Evolutionary conservation across 2,329 filamentous ascomycete species (phyloP), one percentile per base, ranked within the genome.

Genomic region (Fusarium camptoceras): DNA sequence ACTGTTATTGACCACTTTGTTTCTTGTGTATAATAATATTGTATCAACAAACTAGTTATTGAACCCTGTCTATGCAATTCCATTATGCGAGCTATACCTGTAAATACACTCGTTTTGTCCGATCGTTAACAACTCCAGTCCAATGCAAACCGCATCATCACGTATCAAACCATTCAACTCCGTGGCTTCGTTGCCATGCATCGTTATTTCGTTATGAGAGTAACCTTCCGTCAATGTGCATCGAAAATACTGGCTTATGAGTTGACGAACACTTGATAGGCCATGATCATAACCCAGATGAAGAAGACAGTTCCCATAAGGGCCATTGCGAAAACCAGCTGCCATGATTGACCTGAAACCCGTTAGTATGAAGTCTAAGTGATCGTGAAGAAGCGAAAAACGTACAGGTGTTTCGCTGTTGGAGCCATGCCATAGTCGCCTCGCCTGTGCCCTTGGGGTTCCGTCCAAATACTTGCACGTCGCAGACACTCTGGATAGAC

Each of bases 221-320:
- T 42, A 27, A 24, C 27, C 0, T 30, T 31, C 64, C 20, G 3
- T n/a, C 25, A 20, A 39, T 30, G 25, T 8, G 22, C 16, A 27
- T 48, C 7, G n/a, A 16, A 18, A 20, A 10, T 30, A 4, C 16
- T 42, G 8, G 12, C 28, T 30, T 58, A 82, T 67, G 81, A 83
- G 51, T 79, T 76, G 63, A 78, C 85, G 81, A 88, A 91, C 12
- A 91, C 89, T 68, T 89, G 88, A 71, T 89, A 88, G 14, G 88
- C 86, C 85, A 91, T 90, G 66, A 90, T 81, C 83, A 91, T 90
- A 73, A 91, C 87, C 89, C 89, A 91, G n/a, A 91, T 75, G 62
- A 90, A 76, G 68, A 91, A 91, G 2, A 90, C 79, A 20, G 79
- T 81, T 0, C 89, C 89, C 3, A 89, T 85, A 25, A 92, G 77